A percentile compares a stretch with the other conserved stretches of the same genome.
Conservation (phyloP, 306 rosid species). For the Astragalus glycyphyllos region DNA sequence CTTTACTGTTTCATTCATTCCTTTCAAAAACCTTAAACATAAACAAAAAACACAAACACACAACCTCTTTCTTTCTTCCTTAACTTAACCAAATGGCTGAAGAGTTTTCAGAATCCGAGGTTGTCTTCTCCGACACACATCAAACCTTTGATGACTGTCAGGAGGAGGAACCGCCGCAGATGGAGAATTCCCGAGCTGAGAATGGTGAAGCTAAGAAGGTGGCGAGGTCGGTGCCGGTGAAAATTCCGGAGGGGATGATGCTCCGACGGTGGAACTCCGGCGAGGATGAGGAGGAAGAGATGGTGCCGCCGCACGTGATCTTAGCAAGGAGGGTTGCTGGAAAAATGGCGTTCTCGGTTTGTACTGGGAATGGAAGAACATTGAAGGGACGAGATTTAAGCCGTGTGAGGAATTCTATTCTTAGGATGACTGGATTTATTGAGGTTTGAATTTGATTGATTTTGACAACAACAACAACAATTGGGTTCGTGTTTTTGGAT, state of each 20-base stretch:
- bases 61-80: background rate
- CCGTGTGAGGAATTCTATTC: constrained; percentile 80
- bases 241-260: constrained; percentile 50
- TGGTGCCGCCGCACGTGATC: constrained; percentile 89
- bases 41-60: background rate
- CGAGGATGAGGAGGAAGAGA: constrained; percentile 47
- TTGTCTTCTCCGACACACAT: constrained; percentile 57
- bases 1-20: constrained; percentile 50
- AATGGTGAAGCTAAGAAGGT: background rate
- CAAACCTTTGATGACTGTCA: background rate
- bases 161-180: background rate
- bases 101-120: constrained; percentile 78
- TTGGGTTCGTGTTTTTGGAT: constrained; percentile 8
- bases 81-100: constrained; percentile 43
- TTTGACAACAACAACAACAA: too few relatives aligned
- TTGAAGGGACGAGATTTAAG: constrained; percentile 92
- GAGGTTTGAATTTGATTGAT: constrained; percentile 42
- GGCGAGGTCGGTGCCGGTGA: constrained; percentile 64
- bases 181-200: too few relatives aligned
- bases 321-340: constrained; percentile 60
- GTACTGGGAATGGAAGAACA: constrained; percentile 83
- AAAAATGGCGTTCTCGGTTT: constrained; percentile 74
- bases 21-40: constrained; percentile 30
- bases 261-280: background rate
- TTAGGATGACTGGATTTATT: constrained; percentile 88